These are phyloP conservation scores for Skeletonema costatum DNA, from an alignment of 108 stramenopile species.

Conservation along the genomic window DNA sequence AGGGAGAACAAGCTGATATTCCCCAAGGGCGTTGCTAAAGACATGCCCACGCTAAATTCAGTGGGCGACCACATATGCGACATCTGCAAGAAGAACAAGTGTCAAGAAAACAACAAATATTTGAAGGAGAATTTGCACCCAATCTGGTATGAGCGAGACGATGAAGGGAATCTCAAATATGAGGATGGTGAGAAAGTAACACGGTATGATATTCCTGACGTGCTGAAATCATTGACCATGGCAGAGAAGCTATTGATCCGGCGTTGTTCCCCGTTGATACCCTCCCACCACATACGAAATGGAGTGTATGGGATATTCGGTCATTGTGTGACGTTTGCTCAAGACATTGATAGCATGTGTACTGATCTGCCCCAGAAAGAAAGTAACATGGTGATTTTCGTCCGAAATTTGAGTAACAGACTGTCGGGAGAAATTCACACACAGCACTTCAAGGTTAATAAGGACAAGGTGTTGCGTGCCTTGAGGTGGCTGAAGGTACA, in stretches of 20 bases:
- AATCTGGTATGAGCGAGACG: slow-evolving; percentile 2
- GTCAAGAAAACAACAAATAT: neutral
- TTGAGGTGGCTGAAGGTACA: slow-evolving; percentile 23
- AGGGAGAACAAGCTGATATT: too few relatives aligned
- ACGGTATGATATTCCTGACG: neutral
- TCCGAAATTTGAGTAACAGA: neutral
- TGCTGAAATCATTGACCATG: slow-evolving; percentile 3
- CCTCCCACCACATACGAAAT: neutral
- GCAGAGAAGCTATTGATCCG: slow-evolving; percentile 20
- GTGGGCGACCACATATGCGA: neutral
- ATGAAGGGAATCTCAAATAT: neutral
- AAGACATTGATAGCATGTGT: slow-evolving; percentile 8
- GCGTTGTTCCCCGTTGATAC: slow-evolving; percentile 8
- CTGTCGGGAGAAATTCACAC: neutral
- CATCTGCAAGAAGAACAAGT: neutral
- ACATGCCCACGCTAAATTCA: too few relatives aligned
- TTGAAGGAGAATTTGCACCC: neutral
- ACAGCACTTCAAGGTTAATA: neutral
- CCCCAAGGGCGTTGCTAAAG: too few relatives aligned
- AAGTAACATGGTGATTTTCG: slow-evolving; percentile 2
- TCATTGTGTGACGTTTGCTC: slow-evolving; percentile 9
- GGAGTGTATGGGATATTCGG: neutral
- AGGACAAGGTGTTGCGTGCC: neutral
- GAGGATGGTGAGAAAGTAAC: neutral
- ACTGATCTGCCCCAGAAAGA: neutral